Evolutionary conservation across 495 filamentous ascomycete genomes (phyloP).

Genomic region (Aspergillus olivimuriae): DNA sequence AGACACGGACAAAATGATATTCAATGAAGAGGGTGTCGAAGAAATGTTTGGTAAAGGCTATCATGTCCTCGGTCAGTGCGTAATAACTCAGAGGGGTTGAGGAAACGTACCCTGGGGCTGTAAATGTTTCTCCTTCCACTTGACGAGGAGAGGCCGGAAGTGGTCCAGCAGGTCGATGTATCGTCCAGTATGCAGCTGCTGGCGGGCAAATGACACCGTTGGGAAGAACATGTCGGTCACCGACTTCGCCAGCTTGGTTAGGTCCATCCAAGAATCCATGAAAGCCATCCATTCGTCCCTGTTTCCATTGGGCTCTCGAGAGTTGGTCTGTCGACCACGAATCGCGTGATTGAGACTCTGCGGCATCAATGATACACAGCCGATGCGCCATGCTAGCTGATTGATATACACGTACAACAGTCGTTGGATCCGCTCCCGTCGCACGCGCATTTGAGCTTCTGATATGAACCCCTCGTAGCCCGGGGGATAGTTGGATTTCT

Average conservation of each 20-base stretch:
- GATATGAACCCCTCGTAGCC: slow-evolving; percentile 25
- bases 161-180: slow-evolving; percentile 48
- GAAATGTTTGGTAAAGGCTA: slow-evolving; percentile 38
- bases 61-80: too few relatives aligned
- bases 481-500: slow-evolving; percentile 11
- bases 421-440: slow-evolving; percentile 39
- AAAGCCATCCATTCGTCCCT: slow-evolving; percentile 37
- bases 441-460: slow-evolving; percentile 32
- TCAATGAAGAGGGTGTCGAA: slow-evolving; percentile 45
- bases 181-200: slow-evolving; percentile 45
- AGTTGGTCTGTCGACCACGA: slow-evolving; percentile 25
- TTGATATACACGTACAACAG: slow-evolving; percentile 49
- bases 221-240: slow-evolving; percentile 51
- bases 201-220: slow-evolving; percentile 43
- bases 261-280: slow-evolving; percentile 48
- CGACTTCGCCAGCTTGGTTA: slow-evolving; percentile 47
- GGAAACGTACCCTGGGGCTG: slow-evolving; percentile 27
- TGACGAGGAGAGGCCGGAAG: slow-evolving; percentile 43
- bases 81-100: neutral
- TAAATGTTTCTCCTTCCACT: slow-evolving; percentile 46
- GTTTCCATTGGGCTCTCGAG: slow-evolving; percentile 21
- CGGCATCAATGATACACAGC: slow-evolving; percentile 47
- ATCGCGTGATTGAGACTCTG: slow-evolving; percentile 42
- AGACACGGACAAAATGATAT: slow-evolving; percentile 49
- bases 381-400: slow-evolving; percentile 47